A percentile compares a stretch with the other conserved stretches of the same genome.
These are phyloP conservation scores for Alternaria triticimaculans DNA, from an alignment of 2,329 filamentous ascomycete genomes.

Conservation along the genomic window DNA sequence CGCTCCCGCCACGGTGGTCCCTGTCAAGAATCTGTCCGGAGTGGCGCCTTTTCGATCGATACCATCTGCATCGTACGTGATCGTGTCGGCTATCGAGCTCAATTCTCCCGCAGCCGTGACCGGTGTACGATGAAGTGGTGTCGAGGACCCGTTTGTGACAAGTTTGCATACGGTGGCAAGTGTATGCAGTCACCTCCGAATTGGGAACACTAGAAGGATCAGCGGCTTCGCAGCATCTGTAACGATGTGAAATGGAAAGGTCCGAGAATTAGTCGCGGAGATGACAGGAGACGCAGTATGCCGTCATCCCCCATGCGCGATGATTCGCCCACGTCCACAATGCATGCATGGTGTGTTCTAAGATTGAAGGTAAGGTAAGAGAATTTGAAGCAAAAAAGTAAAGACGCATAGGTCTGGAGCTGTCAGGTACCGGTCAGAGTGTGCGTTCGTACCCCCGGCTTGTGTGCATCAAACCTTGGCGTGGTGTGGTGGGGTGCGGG, in stretches of 20 bases:
- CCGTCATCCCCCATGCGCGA: background rate
- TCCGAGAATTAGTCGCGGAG: background rate
- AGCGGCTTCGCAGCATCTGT: background rate
- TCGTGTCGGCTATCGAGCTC: background rate
- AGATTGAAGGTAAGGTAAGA: background rate
- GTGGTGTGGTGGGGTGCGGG: background rate
- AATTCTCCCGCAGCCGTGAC: background rate
- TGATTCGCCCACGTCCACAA: background rate
- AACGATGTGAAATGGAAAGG: background rate
- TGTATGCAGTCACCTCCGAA: slow-evolving; percentile 4
- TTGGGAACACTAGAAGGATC: background rate
- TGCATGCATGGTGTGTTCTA: background rate
- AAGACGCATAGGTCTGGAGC: background rate
- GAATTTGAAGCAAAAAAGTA: slow-evolving; percentile 2
- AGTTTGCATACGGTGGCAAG: background rate
- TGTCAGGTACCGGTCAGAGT: background rate
- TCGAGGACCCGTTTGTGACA: background rate
- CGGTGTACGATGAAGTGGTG: background rate
- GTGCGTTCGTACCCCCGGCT: background rate
- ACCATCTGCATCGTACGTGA: background rate
- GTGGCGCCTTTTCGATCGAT: background rate
- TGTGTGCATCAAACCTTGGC: background rate
- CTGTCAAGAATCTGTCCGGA: slow-evolving; percentile 1
- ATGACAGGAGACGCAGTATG: background rate
- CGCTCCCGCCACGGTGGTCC: slow-evolving; percentile 8